Evolutionary conservation across 306 rosid species (phyloP).

Genomic region (Glycine latifolia): DNA sequence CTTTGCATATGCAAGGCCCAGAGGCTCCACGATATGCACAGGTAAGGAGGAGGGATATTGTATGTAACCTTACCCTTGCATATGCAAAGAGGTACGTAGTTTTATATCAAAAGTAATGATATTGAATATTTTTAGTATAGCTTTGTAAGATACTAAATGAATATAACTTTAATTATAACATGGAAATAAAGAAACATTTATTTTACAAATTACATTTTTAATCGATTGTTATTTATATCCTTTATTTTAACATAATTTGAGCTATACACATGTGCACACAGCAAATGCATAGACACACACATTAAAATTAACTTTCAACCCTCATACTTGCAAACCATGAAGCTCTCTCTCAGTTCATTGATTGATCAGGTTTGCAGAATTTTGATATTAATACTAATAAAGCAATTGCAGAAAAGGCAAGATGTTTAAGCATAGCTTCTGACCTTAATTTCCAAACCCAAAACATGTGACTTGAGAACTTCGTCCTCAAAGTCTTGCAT

Average conservation of each 20-base stretch:
- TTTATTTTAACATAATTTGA: neutral
- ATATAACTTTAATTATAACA: no score
- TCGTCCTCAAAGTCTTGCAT: constrained; percentile 67
- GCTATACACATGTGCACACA: no score
- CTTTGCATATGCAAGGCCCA: no score
- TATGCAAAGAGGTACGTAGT: no score
- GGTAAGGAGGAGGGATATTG: no score
- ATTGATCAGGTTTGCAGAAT: constrained; percentile 1
- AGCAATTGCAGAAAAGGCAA: constrained; percentile 25
- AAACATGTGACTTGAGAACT: constrained; percentile 82
- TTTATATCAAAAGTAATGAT: no score
- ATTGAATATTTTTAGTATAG: no score
- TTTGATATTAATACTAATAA: constrained; percentile 15
- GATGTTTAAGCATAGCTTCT: constrained; percentile 39
- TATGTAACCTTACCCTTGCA: no score
- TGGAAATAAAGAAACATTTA: neutral
- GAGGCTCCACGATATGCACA: no score
- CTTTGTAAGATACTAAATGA: no score
- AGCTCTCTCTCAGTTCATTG: neutral
- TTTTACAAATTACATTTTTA: neutral
- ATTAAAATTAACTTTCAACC: constrained; percentile 30
- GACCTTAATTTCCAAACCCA: constrained; percentile 80
- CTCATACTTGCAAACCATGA: neutral
- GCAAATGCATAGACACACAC: neutral
- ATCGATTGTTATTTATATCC: neutral